Evolutionary conservation across 2,329 filamentous ascomycete species (phyloP), one percentile per base, ranked within the genome.

Genomic region (Hymenoscyphus linearis): DNA sequence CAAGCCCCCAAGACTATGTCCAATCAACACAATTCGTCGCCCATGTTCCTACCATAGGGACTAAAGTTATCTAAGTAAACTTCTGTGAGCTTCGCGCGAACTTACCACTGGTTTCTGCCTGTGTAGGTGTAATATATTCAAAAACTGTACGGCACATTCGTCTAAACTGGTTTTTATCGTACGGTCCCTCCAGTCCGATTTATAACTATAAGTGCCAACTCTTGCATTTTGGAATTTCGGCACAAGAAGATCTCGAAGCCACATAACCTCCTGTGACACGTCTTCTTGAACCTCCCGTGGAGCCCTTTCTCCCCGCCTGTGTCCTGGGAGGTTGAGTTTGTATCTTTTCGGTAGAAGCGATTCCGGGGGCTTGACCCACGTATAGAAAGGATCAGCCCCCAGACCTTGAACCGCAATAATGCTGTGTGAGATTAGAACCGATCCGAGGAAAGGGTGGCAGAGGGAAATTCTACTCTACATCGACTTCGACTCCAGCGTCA

Each of bases 121-220:
- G 27, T 65, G 47, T 13, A 64, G 62, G 3, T 26, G 56, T 37
- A 65, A 56, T 44, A 52, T 27, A 55, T 64, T 64, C 58, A 65
- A 56, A 35, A 65, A 60, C 50, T 47, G 57, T 3, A 62, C 44
- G 1, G 63, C 63, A 31, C 57, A 62, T 52, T 66, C 14, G 4
- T 63, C 61, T 16, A 66, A 58, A 44, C 36, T 65, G 1, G 60
- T 64, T 55, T 64, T 64, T 13, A 66, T 55, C 13, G 4, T 27
- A 9, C 44, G 57, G 59, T 64, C 59, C 52, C 37, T 60, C 61
- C 59, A 65, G 35, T 64, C 64, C 13, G 63, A 66, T 55, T 66
- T 59, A 54, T 66, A 66, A 44, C 63, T 65, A 59, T 65, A 65
- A 1, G 63, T 65, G 7, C 63, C 63, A 25, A 65, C 60, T 31